Evolutionary conservation across 2,329 filamentous ascomycete genomes (phyloP).

Genomic region (Cytospora paraplurivora): DNA sequence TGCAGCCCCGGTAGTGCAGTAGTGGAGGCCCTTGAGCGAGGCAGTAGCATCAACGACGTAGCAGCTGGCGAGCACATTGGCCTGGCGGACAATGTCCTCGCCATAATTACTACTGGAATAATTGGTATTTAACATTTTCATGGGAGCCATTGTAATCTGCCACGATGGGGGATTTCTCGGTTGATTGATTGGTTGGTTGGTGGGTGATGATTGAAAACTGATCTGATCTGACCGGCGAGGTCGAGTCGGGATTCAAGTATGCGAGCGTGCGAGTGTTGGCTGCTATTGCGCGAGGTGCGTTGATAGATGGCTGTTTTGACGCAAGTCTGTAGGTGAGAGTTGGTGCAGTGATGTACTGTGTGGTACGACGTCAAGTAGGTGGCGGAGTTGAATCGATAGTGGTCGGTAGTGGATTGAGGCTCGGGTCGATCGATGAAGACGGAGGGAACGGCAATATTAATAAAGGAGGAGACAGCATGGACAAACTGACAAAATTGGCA

Average conservation of each 20-base stretch:
- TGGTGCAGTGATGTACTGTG: neutral
- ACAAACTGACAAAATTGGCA: slow-evolving; percentile 5
- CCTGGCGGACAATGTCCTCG: slow-evolving; percentile 63
- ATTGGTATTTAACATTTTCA: slow-evolving; percentile 70
- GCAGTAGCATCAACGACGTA: slow-evolving; percentile 78
- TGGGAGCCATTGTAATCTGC: slow-evolving; percentile 60
- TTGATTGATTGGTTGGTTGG: slow-evolving; percentile 3
- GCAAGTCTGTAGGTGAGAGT: neutral
- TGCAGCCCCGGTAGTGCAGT: slow-evolving; percentile 89
- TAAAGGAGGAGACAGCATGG: neutral
- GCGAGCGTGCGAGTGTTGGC: neutral
- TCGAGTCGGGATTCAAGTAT: slow-evolving; percentile 5
- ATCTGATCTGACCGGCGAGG: slow-evolving; percentile 10
- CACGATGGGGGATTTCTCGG: slow-evolving; percentile 33
- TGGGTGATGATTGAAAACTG: neutral
- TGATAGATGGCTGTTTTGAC: slow-evolving; percentile 8
- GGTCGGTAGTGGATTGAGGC: neutral
- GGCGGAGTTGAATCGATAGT: slow-evolving; percentile 13
- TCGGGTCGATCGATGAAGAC: slow-evolving; percentile 13
- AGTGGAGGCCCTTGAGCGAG: slow-evolving; percentile 82
- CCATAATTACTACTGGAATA: slow-evolving; percentile 79
- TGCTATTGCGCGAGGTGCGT: slow-evolving; percentile 12
- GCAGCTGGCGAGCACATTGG: slow-evolving; percentile 87
- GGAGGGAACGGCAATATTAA: slow-evolving; percentile 15
- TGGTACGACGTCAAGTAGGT: slow-evolving; percentile 8